These are phyloP conservation scores for Camelina neglecta DNA, from an alignment of 345 rosid species.

Conservation along the genomic window DNA sequence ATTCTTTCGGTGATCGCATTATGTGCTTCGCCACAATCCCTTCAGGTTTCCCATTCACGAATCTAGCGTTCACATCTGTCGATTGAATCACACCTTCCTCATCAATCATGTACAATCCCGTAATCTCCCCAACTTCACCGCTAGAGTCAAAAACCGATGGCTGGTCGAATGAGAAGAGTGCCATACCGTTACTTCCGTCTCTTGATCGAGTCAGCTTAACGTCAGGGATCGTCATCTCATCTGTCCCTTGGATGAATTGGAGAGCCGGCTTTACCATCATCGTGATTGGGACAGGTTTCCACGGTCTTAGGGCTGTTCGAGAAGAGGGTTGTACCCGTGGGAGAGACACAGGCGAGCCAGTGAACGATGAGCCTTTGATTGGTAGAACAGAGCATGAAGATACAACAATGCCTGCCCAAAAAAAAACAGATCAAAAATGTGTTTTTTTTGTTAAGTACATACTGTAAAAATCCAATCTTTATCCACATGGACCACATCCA, in stretches of 20 bases:
- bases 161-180: slow-evolving; percentile 75
- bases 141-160: slow-evolving; percentile 92
- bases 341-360: slow-evolving; percentile 52
- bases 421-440: neutral
- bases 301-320: slow-evolving; percentile 32
- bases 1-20: slow-evolving; percentile 80
- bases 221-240: slow-evolving; percentile 84
- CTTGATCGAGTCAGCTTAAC: slow-evolving; percentile 85
- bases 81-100: slow-evolving; percentile 96
- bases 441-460: neutral
- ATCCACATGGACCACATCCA: neutral
- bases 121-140: slow-evolving; percentile 87
- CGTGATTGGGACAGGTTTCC: slow-evolving; percentile 36
- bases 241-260: slow-evolving; percentile 93
- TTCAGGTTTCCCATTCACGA: slow-evolving; percentile 87
- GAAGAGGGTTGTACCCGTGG: slow-evolving; percentile 30
- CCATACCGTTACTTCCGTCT: slow-evolving; percentile 87
- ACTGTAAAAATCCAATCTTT: neutral
- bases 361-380: slow-evolving; percentile 52
- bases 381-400: slow-evolving; percentile 50
- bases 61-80: slow-evolving; percentile 89
- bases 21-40: slow-evolving; percentile 82
- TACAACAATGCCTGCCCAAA: slow-evolving; percentile 47
- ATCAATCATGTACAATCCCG: slow-evolving; percentile 95
- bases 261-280: slow-evolving; percentile 80